A percentile compares a stretch with the other conserved stretches of the same genome.
phyloP scores from a whole-genome alignment of 1,284 basidiomycete genomes.

The Coniferiporia weirii region DNA sequence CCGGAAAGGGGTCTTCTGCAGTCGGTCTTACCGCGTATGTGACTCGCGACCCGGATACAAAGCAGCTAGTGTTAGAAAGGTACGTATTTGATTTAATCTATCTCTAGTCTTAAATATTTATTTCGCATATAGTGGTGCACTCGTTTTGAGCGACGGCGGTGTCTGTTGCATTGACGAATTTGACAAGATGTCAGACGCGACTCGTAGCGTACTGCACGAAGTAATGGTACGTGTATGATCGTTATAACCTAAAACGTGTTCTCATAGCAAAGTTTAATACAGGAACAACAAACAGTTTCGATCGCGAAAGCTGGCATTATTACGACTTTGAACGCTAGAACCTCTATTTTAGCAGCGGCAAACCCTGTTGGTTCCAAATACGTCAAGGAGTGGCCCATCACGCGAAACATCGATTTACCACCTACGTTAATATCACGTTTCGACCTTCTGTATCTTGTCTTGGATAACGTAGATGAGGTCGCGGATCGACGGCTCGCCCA shows the following conservation, averaged over 20 bases:
- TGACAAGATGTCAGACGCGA: conserved; percentile 98
- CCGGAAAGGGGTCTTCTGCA: conserved; percentile 96
- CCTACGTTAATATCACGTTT: conserved; percentile 98
- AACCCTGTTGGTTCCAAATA: conserved; percentile 98
- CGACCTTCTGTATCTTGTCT: conserved; percentile 94
- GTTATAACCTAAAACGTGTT: no score
- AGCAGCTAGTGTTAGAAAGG: conserved; percentile 97
- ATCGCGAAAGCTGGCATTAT: conserved; percentile 99
- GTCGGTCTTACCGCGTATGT: conserved; percentile 98
- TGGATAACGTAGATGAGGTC: conserved; percentile 91
- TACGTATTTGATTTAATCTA: conserved; percentile 26
- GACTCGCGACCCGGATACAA: conserved; percentile 95
- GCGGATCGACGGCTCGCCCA: conserved; percentile 88
- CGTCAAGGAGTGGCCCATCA: conserved; percentile 30
- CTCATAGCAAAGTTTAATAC: not conserved
- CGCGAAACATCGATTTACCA: conserved; percentile 76
- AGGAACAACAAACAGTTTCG: conserved; percentile 99
- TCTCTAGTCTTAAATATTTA: not conserved
- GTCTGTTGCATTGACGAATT: conserved; percentile 99
- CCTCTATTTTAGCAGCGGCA: conserved; percentile 94
- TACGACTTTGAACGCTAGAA: conserved; percentile 95
- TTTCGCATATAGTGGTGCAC: conserved; percentile 66
- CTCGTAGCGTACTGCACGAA: conserved; percentile 95
- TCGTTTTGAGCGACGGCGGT: conserved; percentile 95
- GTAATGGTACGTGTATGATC: conserved; percentile 70